Percentiles rank a stretch among this genome's conserved stretches.
phyloP scores from a whole-genome alignment of 148 eudicot species.

The Camellia sinensis region DNA sequence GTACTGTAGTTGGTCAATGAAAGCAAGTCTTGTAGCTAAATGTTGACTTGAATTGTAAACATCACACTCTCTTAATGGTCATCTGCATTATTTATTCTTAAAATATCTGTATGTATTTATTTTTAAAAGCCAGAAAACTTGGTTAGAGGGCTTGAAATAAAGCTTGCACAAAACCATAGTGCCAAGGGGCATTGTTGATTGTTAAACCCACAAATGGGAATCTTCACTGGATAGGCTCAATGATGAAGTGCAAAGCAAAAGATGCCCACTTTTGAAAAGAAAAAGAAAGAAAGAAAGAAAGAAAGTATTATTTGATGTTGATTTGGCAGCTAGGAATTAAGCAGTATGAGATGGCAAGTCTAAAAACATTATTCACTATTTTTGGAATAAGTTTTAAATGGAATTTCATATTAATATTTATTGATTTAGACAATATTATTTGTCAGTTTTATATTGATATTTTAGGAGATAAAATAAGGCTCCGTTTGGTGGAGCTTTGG shows the following conservation, averaged over 20 bases:
- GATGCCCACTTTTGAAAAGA: slow-evolving; percentile 19
- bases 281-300: background rate
- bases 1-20: background rate
- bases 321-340: background rate
- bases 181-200: background rate
- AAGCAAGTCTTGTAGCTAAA: background rate
- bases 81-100: no score
- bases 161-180: background rate
- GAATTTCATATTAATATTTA: no score
- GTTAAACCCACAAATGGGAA: background rate
- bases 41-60: no score
- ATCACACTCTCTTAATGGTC: background rate
- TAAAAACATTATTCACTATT: no score
- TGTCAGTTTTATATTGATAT: no score
- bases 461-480: no score
- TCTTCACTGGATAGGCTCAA: slow-evolving; percentile 8
- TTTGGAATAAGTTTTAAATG: no score
- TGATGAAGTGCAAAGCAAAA: slow-evolving; percentile 19
- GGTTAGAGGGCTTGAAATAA: background rate
- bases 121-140: no score
- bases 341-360: background rate
- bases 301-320: background rate
- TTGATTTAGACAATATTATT: no score
- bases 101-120: no score
- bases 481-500: no score